A percentile compares a stretch with the other conserved stretches of the same genome.
Evolutionary conservation across 768 basidiomycete species (phyloP).

Genomic region (Goffeauzyma gilvescens): DNA sequence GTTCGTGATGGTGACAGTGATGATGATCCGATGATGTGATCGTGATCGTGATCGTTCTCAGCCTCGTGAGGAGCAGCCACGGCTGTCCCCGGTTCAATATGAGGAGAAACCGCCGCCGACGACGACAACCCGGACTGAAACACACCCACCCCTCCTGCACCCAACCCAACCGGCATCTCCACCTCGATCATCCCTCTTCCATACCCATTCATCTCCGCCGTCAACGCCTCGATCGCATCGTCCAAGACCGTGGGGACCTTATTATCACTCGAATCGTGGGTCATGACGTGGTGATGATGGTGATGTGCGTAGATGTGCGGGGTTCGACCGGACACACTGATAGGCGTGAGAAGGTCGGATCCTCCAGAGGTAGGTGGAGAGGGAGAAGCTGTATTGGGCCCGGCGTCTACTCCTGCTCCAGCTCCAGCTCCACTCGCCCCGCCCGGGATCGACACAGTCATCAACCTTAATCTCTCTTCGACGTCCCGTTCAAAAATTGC

Average conservation of each 20-base stretch:
- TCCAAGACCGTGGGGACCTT: constrained; percentile 57
- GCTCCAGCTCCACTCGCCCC: neutral
- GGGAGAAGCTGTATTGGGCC: neutral
- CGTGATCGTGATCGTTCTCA: too few species aligned
- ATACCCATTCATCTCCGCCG: constrained; percentile 2
- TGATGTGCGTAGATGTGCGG: constrained; percentile 1
- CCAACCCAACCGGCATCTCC: neutral
- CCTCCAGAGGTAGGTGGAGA: neutral
- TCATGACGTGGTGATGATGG: constrained; percentile 1
- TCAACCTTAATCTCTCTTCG: neutral
- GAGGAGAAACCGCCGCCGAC: too few species aligned
- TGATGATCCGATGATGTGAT: too few species aligned
- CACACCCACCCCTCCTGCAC: neutral
- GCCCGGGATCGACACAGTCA: constrained; percentile 2
- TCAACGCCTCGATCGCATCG: constrained; percentile 55
- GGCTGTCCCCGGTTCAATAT: too few species aligned
- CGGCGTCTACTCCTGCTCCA: neutral
- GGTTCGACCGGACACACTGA: too few species aligned
- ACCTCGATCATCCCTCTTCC: neutral
- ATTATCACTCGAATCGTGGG: constrained; percentile 49
- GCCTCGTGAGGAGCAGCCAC: too few species aligned
- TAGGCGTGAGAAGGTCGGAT: constrained; percentile 3
- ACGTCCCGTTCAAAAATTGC: constrained; percentile 7
- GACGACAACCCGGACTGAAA: too few species aligned
- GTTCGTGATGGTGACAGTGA: too few species aligned